Evolutionary conservation across 306 rosid species (phyloP), one percentile per base, ranked within the genome.

Genomic region (Dalbergia oliveri): DNA sequence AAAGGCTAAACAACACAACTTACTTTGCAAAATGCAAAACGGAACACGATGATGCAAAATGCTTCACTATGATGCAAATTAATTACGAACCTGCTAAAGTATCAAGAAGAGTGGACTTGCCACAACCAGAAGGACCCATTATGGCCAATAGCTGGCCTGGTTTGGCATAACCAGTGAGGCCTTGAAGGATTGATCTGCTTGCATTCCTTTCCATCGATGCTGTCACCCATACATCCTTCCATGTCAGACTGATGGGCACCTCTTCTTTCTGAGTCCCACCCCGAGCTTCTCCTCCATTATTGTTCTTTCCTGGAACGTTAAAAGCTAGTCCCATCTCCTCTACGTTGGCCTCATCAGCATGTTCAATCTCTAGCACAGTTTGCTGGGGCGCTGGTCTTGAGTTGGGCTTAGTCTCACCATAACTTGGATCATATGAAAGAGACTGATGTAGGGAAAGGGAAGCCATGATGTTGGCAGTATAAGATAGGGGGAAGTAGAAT

Each of bases 61-160:
- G 31, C 31, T 26, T 26, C 31, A 26, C 31, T 26, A 26, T 26
- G 31, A 26, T 2, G 1, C 31, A 26, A 26, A 26, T 2, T 26
- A 26, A 2, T 26, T 26, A 49, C 4, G 15, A 23, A 69, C 93
- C 95, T 71, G 92, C 92, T 73, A 92, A 76, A 16, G 94, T 75
- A 80, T 92, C 96, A 76, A 93, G 86, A 68, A 93, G 92, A 13
- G 93, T 89, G 0, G 93, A 84, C 34, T 92, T 92, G 65, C 95
- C 95, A 65, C 43, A 90, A n/a, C 97, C 94, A 50, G 95, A 90
- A 80, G 94, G 95, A 45, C 97, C 97, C 96, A 93, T 90, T 16
- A 93, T 85, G 18, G 97, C 96, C 76, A 93, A 70, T 9, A 89
- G 81, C 69, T 85, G 81, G 0, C 92, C 97, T 11, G 91, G 91